Evolutionary conservation across 176 grass and related monocot genomes (phyloP).

Genomic region (Eremochloa ophiuroides): DNA sequence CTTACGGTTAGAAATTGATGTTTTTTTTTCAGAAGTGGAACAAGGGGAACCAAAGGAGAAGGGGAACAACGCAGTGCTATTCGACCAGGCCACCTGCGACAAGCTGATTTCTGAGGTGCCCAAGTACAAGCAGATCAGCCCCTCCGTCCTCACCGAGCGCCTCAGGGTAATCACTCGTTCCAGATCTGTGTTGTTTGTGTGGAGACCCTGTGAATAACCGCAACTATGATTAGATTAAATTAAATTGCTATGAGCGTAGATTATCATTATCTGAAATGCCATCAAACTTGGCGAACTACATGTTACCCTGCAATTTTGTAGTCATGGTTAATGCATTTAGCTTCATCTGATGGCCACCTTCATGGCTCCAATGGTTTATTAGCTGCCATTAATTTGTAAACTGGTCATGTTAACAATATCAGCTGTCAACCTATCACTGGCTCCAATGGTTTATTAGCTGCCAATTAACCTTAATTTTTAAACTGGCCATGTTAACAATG

Average conservation of each 20-base stretch:
- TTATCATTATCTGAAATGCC: neutral
- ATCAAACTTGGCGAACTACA: neutral
- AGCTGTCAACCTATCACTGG: neutral
- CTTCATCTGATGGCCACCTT: neutral
- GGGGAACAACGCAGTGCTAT: slow-evolving; percentile 54
- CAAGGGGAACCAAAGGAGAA: slow-evolving; percentile 76
- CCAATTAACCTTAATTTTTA: neutral
- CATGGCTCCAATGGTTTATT: neutral
- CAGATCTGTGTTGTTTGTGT: neutral
- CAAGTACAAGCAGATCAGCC: slow-evolving; percentile 61
- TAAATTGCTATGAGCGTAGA: neutral
- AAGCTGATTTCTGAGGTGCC: slow-evolving; percentile 48
- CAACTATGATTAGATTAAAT: neutral
- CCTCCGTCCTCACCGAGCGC: slow-evolving; percentile 52
- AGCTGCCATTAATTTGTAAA: neutral
- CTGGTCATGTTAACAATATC: neutral
- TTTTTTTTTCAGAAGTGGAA: slow-evolving; percentile 55
- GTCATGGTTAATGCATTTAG: neutral
- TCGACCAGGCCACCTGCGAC: slow-evolving; percentile 57
- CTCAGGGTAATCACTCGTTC: slow-evolving; percentile 31
- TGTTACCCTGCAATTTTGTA: neutral
- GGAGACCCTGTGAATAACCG: no score
- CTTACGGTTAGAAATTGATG: neutral
- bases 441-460: no score
- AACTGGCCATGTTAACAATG: neutral